Evolutionary conservation across 345 rosid genomes (phyloP).

Genomic region (Hibiscus syriacus): DNA sequence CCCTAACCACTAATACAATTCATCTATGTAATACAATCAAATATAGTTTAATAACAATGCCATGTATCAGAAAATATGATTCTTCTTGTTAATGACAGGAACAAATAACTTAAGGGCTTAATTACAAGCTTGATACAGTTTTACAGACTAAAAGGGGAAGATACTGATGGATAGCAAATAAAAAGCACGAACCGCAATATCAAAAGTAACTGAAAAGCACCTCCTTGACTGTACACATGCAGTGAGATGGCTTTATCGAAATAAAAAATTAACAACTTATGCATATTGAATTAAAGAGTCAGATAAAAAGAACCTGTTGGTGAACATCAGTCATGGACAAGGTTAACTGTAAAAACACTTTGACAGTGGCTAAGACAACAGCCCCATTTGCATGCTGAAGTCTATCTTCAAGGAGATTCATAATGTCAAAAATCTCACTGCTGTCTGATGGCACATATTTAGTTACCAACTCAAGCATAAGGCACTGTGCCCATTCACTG

Average conservation of each 20-base stretch:
- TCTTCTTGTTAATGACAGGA: neutral
- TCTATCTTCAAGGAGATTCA: conserved; percentile 99
- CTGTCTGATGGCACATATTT: conserved; percentile 81
- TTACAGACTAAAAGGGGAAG: neutral
- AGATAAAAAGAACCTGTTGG: conserved; percentile 56
- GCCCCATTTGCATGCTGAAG: conserved; percentile 99
- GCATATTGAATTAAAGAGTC: neutral
- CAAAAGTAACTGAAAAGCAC: neutral
- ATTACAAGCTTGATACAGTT: neutral
- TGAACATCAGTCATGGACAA: conserved; percentile 94
- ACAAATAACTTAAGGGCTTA: neutral
- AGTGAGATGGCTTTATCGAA: neutral
- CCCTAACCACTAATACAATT: neutral
- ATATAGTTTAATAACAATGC: neutral
- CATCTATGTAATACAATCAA: neutral
- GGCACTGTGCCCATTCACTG: conserved; percentile 97
- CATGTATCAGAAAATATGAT: neutral
- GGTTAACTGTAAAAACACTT: conserved; percentile 81
- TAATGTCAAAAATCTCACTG: conserved; percentile 92
- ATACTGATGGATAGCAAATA: neutral
- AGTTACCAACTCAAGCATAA: conserved; percentile 80
- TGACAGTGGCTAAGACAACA: conserved; percentile 85
- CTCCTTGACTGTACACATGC: neutral
- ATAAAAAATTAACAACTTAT: neutral
- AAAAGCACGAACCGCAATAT: neutral